phyloP scores from a whole-genome alignment of 805 yeast species.

The Wickerhamiella cacticola region DNA sequence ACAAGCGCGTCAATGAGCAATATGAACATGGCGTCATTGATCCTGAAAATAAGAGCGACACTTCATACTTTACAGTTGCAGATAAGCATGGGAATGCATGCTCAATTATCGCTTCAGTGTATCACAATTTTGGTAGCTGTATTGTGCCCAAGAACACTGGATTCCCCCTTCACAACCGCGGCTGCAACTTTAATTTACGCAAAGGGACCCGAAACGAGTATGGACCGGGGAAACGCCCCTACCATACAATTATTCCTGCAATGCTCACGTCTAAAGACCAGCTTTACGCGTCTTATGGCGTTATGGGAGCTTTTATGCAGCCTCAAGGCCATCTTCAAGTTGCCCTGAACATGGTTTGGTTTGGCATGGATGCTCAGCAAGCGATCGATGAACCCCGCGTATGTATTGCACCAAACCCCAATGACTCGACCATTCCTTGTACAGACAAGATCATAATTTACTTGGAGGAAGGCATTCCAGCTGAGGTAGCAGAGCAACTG shows the following conservation, averaged over 20 bases:
- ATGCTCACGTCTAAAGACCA: constrained; percentile 48
- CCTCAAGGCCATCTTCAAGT: constrained; percentile 80
- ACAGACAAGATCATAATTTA: constrained; percentile 47
- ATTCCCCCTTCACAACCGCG: constrained; percentile 63
- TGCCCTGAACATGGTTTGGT: constrained; percentile 49
- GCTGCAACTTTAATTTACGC: constrained; percentile 56
- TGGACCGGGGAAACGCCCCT: constrained; percentile 61
- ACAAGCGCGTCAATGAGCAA: constrained; percentile 31
- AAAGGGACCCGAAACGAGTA: constrained; percentile 46
- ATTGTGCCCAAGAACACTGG: constrained; percentile 50
- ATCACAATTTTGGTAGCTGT: constrained; percentile 56
- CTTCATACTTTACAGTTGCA: constrained; percentile 54
- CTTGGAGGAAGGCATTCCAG: constrained; percentile 52
- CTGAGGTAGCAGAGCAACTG: constrained; percentile 37
- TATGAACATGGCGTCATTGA: constrained; percentile 41
- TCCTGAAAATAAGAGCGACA: constrained; percentile 48
- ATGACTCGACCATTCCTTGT: constrained; percentile 54
- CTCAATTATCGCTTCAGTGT: constrained; percentile 68
- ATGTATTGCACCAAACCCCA: constrained; percentile 45
- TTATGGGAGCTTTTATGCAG: constrained; percentile 81
- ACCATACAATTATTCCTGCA: constrained; percentile 77
- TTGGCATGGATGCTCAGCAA: constrained; percentile 57
- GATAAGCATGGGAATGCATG: constrained; percentile 68
- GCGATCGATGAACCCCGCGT: constrained; percentile 67
- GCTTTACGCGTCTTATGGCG: constrained; percentile 62